Percentiles rank a stretch among this genome's conserved stretches.
Evolutionary conservation across 768 basidiomycete genomes (phyloP).

Genomic region (Lactarius pseudohatsudake): DNA sequence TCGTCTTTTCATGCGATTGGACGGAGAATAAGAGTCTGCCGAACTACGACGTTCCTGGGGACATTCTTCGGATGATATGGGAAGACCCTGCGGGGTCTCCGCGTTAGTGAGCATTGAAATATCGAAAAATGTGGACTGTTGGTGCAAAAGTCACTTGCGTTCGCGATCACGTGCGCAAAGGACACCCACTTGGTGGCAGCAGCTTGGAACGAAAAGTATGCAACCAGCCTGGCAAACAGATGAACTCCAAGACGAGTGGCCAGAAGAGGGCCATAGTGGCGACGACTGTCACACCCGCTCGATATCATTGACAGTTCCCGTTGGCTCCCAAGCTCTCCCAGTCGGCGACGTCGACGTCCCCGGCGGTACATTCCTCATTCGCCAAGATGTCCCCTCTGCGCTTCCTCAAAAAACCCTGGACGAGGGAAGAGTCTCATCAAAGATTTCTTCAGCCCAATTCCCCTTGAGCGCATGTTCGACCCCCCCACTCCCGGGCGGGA

Average conservation of each 20-base stretch:
- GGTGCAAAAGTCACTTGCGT: neutral
- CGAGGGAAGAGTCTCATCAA: slow-evolving; percentile 62
- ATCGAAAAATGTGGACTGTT: neutral
- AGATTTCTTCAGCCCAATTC: slow-evolving; percentile 85
- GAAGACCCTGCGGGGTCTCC: neutral
- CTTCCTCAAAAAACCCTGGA: slow-evolving; percentile 69
- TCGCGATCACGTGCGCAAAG: slow-evolving; percentile 20
- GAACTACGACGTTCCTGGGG: neutral
- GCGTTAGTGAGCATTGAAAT: slow-evolving; percentile 16
- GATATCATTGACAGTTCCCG: slow-evolving; percentile 46
- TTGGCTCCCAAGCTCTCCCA: slow-evolving; percentile 47
- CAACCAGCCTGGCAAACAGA: slow-evolving; percentile 82
- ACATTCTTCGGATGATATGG: neutral
- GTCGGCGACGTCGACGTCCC: slow-evolving; percentile 41
- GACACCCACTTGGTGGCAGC: neutral
- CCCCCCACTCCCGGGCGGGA: slow-evolving; percentile 72
- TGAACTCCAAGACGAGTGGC: slow-evolving; percentile 91
- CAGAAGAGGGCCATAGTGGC: slow-evolving; percentile 56
- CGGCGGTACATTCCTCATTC: slow-evolving; percentile 71
- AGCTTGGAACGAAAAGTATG: neutral
- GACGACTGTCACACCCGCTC: slow-evolving; percentile 36
- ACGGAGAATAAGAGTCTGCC: neutral
- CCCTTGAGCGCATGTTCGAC: slow-evolving; percentile 90
- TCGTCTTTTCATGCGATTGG: slow-evolving; percentile 20
- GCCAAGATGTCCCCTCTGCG: slow-evolving; percentile 61